A percentile compares a stretch with the other conserved stretches of the same genome.
Conservation (phyloP, 345 rosid genomes). For the Noccaea bulbosa region DNA sequence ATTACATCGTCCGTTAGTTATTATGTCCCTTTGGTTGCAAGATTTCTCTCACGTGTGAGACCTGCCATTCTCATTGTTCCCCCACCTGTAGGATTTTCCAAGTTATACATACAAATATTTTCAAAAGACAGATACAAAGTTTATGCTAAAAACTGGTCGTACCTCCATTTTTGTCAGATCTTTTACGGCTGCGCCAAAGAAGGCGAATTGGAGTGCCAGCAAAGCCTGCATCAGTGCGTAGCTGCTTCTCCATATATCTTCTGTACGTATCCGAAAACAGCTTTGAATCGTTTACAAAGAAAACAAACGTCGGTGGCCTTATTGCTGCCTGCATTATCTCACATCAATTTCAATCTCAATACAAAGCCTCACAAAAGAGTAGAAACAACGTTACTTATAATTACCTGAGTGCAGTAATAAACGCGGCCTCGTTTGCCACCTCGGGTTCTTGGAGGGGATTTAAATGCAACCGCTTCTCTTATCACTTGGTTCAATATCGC, state of each 20-base stretch:
- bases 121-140: neutral
- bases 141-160: neutral
- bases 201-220: conserved; percentile 85
- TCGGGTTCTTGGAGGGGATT: conserved; percentile 89
- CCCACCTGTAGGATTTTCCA: conserved; percentile 32
- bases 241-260: conserved; percentile 93
- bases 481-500: conserved; percentile 84
- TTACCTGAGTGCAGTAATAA: conserved; percentile 93
- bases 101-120: neutral
- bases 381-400: neutral
- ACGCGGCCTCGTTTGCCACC: conserved; percentile 92
- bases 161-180: conserved; percentile 59
- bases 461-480: conserved; percentile 85
- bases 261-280: conserved; percentile 89
- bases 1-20: neutral
- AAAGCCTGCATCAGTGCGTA: conserved; percentile 85
- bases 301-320: conserved; percentile 95
- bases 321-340: conserved; percentile 77
- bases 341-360: neutral
- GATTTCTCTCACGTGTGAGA: conserved; percentile 40
- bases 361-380: neutral
- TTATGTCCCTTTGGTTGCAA: conserved; percentile 35
- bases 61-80: conserved; percentile 44
- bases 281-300: conserved; percentile 90
- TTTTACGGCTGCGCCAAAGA: conserved; percentile 93